These are phyloP conservation scores for Paracorniculantispora psalliotae DNA, from an alignment of 2,329 filamentous ascomycete genomes.

Conservation along the genomic window DNA sequence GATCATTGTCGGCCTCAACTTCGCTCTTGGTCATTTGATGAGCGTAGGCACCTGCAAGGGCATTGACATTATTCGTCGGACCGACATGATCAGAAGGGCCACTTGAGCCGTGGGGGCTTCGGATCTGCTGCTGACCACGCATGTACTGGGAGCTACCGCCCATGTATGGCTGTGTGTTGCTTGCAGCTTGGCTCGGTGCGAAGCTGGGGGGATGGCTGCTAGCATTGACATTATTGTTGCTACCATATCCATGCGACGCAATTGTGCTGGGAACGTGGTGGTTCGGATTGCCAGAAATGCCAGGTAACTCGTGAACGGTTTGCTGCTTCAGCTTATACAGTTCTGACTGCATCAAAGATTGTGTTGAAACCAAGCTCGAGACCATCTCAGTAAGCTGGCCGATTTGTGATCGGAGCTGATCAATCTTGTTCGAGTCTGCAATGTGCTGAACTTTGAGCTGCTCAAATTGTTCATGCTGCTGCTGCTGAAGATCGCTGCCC, in stretches of 20 bases:
- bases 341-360: slow-evolving; percentile 63
- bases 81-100: slow-evolving; percentile 30
- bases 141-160: slow-evolving; percentile 32
- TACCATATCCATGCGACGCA: slow-evolving; percentile 26
- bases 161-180: slow-evolving; percentile 30
- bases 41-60: slow-evolving; percentile 31
- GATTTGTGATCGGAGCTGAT: slow-evolving; percentile 64
- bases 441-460: slow-evolving; percentile 46
- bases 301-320: slow-evolving; percentile 39
- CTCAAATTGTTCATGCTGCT: slow-evolving; percentile 47
- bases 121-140: slow-evolving; percentile 29
- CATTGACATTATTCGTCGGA: slow-evolving; percentile 27
- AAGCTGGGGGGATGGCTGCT: slow-evolving; percentile 31
- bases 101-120: slow-evolving; percentile 29
- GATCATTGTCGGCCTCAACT: slow-evolving; percentile 42
- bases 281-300: slow-evolving; percentile 21
- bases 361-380: slow-evolving; percentile 62
- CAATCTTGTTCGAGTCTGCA: slow-evolving; percentile 59
- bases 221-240: slow-evolving; percentile 21
- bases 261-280: slow-evolving; percentile 20
- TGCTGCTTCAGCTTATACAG: slow-evolving; percentile 54
- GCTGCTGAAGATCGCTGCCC: slow-evolving; percentile 62
- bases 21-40: slow-evolving; percentile 32
- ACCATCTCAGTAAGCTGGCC: slow-evolving; percentile 64
- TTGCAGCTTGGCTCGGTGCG: slow-evolving; percentile 28